Percentiles rank a stretch among this genome's conserved stretches.
Conservation (phyloP, 805 yeast genomes). For the Lipomyces spencermartinsiae region DNA sequence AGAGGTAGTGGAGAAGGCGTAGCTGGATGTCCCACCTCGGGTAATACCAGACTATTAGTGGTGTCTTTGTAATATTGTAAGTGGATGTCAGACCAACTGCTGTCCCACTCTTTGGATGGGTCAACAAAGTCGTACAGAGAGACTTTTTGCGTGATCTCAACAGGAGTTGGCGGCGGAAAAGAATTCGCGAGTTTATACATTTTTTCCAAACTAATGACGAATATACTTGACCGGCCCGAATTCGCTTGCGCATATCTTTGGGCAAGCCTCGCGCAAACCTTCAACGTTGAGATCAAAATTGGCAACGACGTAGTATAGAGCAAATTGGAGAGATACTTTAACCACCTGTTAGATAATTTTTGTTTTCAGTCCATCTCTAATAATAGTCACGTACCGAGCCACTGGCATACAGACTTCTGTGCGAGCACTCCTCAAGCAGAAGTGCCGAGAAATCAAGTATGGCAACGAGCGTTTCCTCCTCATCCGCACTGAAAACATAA, state of each 20-base stretch:
- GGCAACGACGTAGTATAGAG: conserved; percentile 64
- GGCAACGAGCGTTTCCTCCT: conserved; percentile 56
- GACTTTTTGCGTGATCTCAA: conserved; percentile 42
- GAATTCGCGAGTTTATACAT: conserved; percentile 61
- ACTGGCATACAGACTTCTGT: conserved; percentile 62
- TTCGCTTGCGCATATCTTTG: conserved; percentile 63
- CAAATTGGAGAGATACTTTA: conserved; percentile 56
- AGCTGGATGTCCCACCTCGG: conserved; percentile 17
- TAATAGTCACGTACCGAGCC: conserved; percentile 21
- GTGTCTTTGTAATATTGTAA: conserved; percentile 41
- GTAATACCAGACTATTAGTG: not conserved
- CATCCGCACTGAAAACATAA: conserved; percentile 52
- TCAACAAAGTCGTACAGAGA: conserved; percentile 41
- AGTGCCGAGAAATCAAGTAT: conserved; percentile 67
- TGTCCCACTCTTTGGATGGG: conserved; percentile 38
- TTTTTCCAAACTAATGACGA: conserved; percentile 52
- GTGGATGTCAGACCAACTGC: conserved; percentile 39
- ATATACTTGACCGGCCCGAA: conserved; percentile 52
- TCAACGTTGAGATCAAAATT: conserved; percentile 65
- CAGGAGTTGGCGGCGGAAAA: conserved; percentile 50
- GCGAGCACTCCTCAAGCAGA: conserved; percentile 71
- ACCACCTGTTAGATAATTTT: not conserved
- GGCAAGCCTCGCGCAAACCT: conserved; percentile 63
- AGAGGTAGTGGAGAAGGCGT: conserved; percentile 24
- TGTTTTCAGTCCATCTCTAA: not conserved